Base-by-base conservation (phyloP, 805 yeast genomes). In the Lachancea meyersii region DNA sequence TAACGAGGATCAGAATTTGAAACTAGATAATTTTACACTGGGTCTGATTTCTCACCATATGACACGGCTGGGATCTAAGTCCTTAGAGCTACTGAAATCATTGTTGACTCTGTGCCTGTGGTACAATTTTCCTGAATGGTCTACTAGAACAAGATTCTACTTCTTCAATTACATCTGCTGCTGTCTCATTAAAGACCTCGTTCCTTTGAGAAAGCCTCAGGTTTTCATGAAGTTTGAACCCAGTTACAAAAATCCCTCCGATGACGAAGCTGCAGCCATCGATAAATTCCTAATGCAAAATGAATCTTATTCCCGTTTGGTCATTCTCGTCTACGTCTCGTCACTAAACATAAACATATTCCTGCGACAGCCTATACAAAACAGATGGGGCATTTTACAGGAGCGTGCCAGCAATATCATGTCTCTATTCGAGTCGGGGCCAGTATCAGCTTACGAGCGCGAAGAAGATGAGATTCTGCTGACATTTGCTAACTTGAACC, bases 111-210 rank as follows among this genome's bases (percentile, higher is more conserved):
- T 83, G 40, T 73, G 83, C 20, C 61, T 81, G 22, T 88, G 95
- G 95, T 87, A 86, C 57, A 85, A 83, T 50, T 76, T 86, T 3
- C 85, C 95, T 0, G 96, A 86, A 60, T 68, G 85, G 51, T 84
- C 85, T 50, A 84, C 80, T 49, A 84, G 83, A 52, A 76, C 94
- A 44, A 75, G 94, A 37, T 80, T 81, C 49, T 93, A 85, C 57
- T 67, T 86, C 40, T 71, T 86, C 48, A 76, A 78, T 42, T 68
- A 76, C 11, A 66, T 86, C 18, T 78, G 88, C 40, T 76, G 81
- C 11, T 70, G 82, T 3, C 68, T 88, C 61, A 72, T 84, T 1
- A 82, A 78, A 52, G 96, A 88, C 58, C 63, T 88, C 41, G 95
- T 95, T 0, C 70, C 87, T 4, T 76, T 50, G 4, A 77, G 19